Base-by-base conservation (phyloP, 2,329 filamentous ascomycete genomes). In the Epichloe hybrida region DNA sequence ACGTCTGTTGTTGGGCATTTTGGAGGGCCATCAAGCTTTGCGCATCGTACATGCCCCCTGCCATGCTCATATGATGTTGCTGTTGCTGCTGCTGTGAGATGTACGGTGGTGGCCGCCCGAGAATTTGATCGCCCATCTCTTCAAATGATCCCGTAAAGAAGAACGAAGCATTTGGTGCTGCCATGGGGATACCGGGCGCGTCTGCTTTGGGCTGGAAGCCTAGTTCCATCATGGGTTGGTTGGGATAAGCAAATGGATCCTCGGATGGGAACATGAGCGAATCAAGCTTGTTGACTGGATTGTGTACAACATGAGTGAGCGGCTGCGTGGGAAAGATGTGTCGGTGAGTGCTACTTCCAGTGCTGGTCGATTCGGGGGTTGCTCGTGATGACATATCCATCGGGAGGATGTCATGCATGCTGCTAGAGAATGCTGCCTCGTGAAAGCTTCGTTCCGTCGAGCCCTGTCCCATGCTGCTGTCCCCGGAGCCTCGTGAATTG, bases 201-300 rank as follows among this genome's bases (percentile, higher is more conserved):
- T 62, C 61, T 17, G 63, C 58, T 54, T 65, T 66, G 35, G 61
- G 57, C 27, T 66, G 66, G 57, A 65, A 70, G 9, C 72, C 72
- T 40, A 78, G 70, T 57, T 79, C 73, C 69, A 84, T 81, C 70
- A 84, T 79, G 0, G 84, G 81, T 56, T 88, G 84, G 59, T 84
- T 88, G 0, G 85, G 86, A 59, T 91, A 93, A 0, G 83, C 84
- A 55, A 91, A 84, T 0, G 86, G 85, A 58, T 91, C 86, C 36
- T 79, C 76, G 0, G 84, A 84, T 1, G 85, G 83, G 60, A 91
- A 91, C 83, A 91, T 89, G 69, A 90, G 80, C 3, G 82, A 80
- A 52, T 83, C 83, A 6, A 90, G 74, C 61, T 87, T 85, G 56
- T 84, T 78, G 15, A 89, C 70, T 4, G 70, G 68, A 57, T 71